A percentile compares a stretch with the other conserved stretches of the same genome.
phyloP scores from a whole-genome alignment of 2,329 filamentous ascomycete genomes.

The Colletotrichum zoysiae region DNA sequence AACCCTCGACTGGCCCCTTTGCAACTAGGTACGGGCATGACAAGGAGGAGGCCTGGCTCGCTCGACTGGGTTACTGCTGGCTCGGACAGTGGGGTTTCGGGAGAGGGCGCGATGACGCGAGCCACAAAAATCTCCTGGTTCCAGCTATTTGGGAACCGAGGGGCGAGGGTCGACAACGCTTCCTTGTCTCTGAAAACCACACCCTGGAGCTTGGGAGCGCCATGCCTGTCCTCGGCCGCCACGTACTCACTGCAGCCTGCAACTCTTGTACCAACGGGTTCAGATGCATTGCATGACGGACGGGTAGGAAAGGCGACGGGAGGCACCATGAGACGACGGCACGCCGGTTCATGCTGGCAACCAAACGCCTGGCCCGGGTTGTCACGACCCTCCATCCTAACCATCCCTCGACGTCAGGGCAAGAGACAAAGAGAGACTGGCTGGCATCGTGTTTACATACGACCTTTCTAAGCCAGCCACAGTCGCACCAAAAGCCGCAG shows the following conservation, averaged over 20 bases:
- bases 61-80: slow-evolving; percentile 26
- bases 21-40: slow-evolving; percentile 26
- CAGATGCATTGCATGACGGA: slow-evolving; percentile 29
- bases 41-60: slow-evolving; percentile 3
- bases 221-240: slow-evolving; percentile 36
- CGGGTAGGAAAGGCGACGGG: slow-evolving; percentile 25
- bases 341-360: slow-evolving; percentile 16
- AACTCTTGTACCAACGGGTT: slow-evolving; percentile 34
- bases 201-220: slow-evolving; percentile 35
- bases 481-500: slow-evolving; percentile 24
- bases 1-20: slow-evolving; percentile 35
- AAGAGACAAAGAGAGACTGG: slow-evolving; percentile 2
- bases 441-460: background rate
- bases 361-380: background rate
- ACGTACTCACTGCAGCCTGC: slow-evolving; percentile 38
- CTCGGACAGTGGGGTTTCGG: slow-evolving; percentile 40
- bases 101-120: slow-evolving; percentile 42
- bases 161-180: slow-evolving; percentile 34
- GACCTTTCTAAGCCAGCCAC: slow-evolving; percentile 14
- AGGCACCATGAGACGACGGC: slow-evolving; percentile 37
- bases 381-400: background rate
- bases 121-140: slow-evolving; percentile 43
- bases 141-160: slow-evolving; percentile 41
- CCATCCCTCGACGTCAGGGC: slow-evolving; percentile 27
- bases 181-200: slow-evolving; percentile 34